Evolutionary conservation across 768 basidiomycete genomes (phyloP).

Genomic region (Lactarius pseudohatsudake): DNA sequence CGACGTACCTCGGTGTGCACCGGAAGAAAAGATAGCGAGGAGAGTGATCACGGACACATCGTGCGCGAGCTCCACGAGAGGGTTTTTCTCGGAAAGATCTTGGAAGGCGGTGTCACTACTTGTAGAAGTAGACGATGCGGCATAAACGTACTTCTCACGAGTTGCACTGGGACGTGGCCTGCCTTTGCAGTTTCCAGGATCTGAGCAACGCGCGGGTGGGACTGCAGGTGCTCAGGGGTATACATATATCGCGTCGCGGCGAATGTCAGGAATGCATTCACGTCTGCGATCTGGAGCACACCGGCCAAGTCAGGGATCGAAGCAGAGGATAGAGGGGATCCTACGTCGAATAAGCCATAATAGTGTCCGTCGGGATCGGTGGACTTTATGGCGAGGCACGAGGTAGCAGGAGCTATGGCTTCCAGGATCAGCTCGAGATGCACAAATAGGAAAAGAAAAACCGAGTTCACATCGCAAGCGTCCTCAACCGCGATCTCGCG

Average conservation of each 20-base stretch:
- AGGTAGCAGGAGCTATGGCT: constrained; percentile 54
- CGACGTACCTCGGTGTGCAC: constrained; percentile 65
- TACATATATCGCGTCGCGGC: constrained; percentile 78
- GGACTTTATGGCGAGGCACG: constrained; percentile 63
- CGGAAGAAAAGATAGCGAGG: constrained; percentile 64
- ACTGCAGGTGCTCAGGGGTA: constrained; percentile 55
- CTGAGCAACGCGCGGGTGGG: constrained; percentile 58
- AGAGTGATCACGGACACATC: constrained; percentile 64
- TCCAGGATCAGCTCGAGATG: constrained; percentile 18
- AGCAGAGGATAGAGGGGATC: constrained; percentile 30
- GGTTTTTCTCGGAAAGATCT: constrained; percentile 89
- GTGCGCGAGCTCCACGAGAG: constrained; percentile 60
- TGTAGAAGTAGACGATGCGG: background rate
- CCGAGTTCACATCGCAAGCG: constrained; percentile 66
- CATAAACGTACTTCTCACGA: constrained; percentile 68
- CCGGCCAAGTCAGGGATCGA: background rate
- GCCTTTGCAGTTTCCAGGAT: constrained; percentile 74
- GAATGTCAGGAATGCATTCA: constrained; percentile 81
- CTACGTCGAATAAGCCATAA: constrained; percentile 74
- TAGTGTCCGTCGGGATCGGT: constrained; percentile 34
- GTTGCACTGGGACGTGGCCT: constrained; percentile 68
- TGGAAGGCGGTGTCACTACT: background rate
- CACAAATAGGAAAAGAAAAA: background rate
- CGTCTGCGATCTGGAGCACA: constrained; percentile 67
- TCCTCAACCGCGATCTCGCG: constrained; percentile 78